Conservation (phyloP, 2,329 filamentous ascomycete species). For the Clarireedia hainanense region DNA sequence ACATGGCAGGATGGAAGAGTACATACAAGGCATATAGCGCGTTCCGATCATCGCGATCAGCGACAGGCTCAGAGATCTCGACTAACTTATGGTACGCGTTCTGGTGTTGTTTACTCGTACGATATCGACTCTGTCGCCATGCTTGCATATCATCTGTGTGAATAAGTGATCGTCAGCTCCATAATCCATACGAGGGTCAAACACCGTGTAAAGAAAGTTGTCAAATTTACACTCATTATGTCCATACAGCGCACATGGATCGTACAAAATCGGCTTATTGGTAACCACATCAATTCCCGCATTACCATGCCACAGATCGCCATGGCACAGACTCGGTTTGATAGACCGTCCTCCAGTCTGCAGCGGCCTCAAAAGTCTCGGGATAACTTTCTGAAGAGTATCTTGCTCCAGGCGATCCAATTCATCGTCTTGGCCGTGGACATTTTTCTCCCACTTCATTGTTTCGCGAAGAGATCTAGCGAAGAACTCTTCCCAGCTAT, state of each 20-base stretch:
- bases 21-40: too few relatives aligned
- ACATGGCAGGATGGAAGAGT: too few relatives aligned
- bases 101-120: too few relatives aligned
- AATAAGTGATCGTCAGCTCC: too few relatives aligned
- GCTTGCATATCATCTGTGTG: too few relatives aligned
- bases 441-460: not conserved
- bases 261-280: not conserved
- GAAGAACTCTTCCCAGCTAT: constrained; percentile 7
- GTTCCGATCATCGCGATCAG: too few relatives aligned
- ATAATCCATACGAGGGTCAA: too few relatives aligned
- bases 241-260: not conserved
- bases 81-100: too few relatives aligned
- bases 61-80: too few relatives aligned
- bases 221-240: not conserved
- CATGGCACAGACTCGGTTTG: constrained; percentile 11
- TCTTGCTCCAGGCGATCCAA: not conserved
- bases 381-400: constrained; percentile 7
- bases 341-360: constrained; percentile 9
- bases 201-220: too few relatives aligned
- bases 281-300: not conserved
- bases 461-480: not conserved
- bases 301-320: constrained; percentile 15
- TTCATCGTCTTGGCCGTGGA: not conserved
- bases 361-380: constrained; percentile 2
- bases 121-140: too few relatives aligned